Evolutionary conservation across 352 stramenopile genomes (phyloP).

Genomic region (Saprolegnia diclina): DNA sequence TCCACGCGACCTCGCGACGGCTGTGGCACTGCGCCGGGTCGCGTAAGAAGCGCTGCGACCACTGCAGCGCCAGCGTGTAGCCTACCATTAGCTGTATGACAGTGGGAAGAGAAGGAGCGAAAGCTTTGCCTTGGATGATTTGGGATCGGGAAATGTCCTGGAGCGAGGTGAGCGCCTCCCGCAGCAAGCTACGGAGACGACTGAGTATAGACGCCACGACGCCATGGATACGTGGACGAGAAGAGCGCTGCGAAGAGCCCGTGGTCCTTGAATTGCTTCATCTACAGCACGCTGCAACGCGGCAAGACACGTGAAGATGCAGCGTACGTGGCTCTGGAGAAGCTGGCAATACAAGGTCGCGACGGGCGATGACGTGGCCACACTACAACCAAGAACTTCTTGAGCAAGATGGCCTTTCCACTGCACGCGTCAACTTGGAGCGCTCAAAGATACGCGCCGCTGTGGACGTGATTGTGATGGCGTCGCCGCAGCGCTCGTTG

Average conservation of each 20-base stretch:
- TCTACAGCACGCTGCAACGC: neutral
- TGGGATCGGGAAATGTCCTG: no score
- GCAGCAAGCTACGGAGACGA: neutral
- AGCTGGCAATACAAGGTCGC: neutral
- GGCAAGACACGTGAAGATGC: neutral
- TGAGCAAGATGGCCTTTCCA: neutral
- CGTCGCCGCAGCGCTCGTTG: constrained; percentile 17
- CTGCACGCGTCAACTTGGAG: neutral
- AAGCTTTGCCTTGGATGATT: no score
- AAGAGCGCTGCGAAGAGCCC: constrained; percentile 6
- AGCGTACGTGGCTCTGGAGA: constrained; percentile 9
- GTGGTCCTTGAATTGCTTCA: constrained; percentile 7
- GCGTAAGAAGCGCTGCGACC: no score
- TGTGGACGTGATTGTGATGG: constrained; percentile 4
- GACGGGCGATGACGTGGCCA: constrained; percentile 2
- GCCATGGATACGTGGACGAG: neutral
- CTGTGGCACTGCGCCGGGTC: no score
- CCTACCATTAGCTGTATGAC: no score
- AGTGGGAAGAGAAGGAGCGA: no score
- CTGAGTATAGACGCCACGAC: neutral
- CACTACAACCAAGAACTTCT: neutral
- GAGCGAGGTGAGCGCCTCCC: neutral
- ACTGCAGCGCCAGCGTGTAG: no score
- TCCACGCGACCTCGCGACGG: neutral
- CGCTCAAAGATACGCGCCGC: constrained; percentile 12